Conservation (phyloP, 768 basidiomycete species). For the Lactifluus pinguis region DNA sequence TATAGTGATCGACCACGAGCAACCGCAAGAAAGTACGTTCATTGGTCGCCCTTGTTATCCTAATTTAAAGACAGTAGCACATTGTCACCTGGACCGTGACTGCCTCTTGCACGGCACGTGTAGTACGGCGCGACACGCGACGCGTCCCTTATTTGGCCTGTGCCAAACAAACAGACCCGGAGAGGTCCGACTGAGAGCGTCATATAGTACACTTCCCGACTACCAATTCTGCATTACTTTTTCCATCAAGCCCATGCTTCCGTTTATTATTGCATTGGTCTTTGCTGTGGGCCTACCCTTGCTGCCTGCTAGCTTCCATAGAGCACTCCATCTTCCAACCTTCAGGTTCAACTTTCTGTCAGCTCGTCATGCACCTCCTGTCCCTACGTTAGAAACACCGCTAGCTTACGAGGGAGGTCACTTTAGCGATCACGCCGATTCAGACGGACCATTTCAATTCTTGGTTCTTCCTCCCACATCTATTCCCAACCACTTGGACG, state of each 20-base stretch:
- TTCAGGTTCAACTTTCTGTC: slow-evolving; percentile 6
- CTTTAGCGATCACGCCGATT: neutral
- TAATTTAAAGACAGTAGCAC: neutral
- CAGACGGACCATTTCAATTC: neutral
- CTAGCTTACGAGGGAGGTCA: neutral
- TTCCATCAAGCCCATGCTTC: slow-evolving; percentile 2
- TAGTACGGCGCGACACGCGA: neutral
- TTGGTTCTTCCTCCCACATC: neutral
- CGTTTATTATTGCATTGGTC: slow-evolving; percentile 9
- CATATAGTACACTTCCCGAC: neutral
- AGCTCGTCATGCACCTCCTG: neutral
- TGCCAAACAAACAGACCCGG: neutral
- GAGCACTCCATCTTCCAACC: slow-evolving; percentile 5
- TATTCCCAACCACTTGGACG: neutral
- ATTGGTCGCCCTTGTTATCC: slow-evolving; percentile 3
- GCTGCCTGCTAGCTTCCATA: slow-evolving; percentile 7
- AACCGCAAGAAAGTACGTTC: neutral
- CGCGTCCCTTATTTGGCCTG: slow-evolving; percentile 6
- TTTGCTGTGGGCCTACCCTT: slow-evolving; percentile 13
- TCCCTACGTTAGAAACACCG: neutral
- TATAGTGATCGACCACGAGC: too few relatives aligned
- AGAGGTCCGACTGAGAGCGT: too few relatives aligned
- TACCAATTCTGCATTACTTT: neutral
- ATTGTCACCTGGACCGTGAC: too few relatives aligned
- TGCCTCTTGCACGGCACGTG: neutral